Conservation (phyloP, 2,329 filamentous ascomycete species). For the Penicillium decumbens region DNA sequence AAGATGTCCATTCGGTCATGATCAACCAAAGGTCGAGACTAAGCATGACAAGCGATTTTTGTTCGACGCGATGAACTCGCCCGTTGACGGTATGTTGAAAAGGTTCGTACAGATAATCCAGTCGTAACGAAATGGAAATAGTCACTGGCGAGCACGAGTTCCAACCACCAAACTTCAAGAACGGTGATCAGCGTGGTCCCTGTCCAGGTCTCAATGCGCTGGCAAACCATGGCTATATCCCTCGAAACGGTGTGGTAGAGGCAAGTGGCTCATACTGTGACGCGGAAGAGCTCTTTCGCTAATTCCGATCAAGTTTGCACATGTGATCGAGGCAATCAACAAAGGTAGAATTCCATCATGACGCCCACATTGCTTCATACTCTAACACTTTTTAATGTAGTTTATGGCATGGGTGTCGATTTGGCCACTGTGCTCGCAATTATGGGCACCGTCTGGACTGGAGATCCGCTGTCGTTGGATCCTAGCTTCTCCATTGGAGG, state of each 20-base stretch:
- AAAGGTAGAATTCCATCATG: constrained; percentile 18
- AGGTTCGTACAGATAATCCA: neutral
- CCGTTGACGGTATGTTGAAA: constrained; percentile 25
- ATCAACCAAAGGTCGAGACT: constrained; percentile 2
- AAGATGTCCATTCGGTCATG: constrained; percentile 20
- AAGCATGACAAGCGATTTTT: constrained; percentile 24
- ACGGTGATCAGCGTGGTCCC: constrained; percentile 39
- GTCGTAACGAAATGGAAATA: constrained; percentile 4
- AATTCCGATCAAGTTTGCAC: constrained; percentile 23
- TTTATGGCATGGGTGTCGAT: constrained; percentile 49
- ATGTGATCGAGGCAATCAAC: constrained; percentile 35
- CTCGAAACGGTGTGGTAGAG: constrained; percentile 37
- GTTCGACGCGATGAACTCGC: constrained; percentile 18
- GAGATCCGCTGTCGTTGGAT: constrained; percentile 49
- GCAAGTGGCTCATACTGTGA: constrained; percentile 10
- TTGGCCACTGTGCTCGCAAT: constrained; percentile 42
- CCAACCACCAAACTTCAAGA: constrained; percentile 30
- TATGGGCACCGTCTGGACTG: constrained; percentile 48
- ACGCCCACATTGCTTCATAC: neutral
- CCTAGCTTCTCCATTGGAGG: constrained; percentile 53
- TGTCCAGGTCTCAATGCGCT: constrained; percentile 44
- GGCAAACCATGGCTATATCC: constrained; percentile 44
- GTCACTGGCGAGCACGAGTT: constrained; percentile 36
- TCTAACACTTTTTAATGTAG: constrained; percentile 18
- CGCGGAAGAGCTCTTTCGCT: neutral